Base-by-base conservation (phyloP, 495 filamentous ascomycete genomes). In the Penicillium pancosmium region DNA sequence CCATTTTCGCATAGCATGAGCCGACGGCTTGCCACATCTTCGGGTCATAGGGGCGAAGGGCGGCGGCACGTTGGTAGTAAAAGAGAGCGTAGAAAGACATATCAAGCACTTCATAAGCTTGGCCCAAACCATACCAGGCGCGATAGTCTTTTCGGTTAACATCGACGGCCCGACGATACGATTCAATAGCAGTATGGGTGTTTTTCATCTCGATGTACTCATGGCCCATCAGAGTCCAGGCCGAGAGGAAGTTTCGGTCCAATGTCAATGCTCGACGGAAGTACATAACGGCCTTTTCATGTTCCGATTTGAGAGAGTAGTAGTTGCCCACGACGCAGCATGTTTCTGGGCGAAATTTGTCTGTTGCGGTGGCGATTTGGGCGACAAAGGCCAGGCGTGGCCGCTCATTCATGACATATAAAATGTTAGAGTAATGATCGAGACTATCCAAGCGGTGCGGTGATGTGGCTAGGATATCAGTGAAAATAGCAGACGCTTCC, bases 201-300 rank as follows among this genome's bases (percentile, higher is more conserved):
- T 99, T 99, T 66, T 98, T 99, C 78, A 99, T 88, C 70, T 99
- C 95, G 35, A 98, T 91, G 71, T 97, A 99, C 69, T 99, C 95
- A 70, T 98, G 95, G 9, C 95, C 95, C 95, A 99, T 99, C 1
- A 99, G 80, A 1, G 93, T 99, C 95, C 95, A 99, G 13, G 95
- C 95, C 5, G 91, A 93, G 33, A 96, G 80, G 63, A 93, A 99
- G 43, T 84, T 88, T 10, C 93, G 89, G 69, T 99, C 95, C 1
- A 99, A 81, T 2, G 91, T 97, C n/a, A 99, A 78, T 0, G 95
- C 95, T 16, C 95, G 90, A 5, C 95, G 90, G 79, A 99, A 99
- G 74, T 97, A 98, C 73, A 95, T 90, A 21, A 98, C 92, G 0
- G 95, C 95, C 67, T 99, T 99, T 71, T 99, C 95, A 69, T 99